Percentiles rank a stretch among this genome's conserved stretches.
Evolutionary conservation across 345 rosid genomes (phyloP).

Genomic region (Moricandia arvensis): DNA sequence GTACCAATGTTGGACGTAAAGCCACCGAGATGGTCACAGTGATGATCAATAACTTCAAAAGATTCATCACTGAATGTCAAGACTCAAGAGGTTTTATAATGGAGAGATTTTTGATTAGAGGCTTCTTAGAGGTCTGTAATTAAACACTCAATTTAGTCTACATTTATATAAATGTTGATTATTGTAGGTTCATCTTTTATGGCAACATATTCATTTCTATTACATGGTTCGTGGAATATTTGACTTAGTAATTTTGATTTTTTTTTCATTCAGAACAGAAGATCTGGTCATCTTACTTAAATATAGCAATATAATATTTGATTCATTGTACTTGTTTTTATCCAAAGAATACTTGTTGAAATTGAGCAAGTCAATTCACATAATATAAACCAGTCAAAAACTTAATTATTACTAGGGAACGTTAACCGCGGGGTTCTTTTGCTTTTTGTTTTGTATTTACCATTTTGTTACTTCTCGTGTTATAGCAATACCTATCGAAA

Average conservation of each 20-base stretch:
- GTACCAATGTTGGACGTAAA: neutral
- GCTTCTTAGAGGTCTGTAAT: neutral
- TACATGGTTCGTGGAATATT: neutral
- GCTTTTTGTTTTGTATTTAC: too few relatives aligned
- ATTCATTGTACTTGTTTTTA: neutral
- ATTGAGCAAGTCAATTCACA: neutral
- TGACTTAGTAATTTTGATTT: neutral
- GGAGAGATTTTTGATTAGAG: neutral
- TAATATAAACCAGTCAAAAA: neutral
- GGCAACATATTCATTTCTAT: neutral
- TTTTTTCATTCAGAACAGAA: neutral
- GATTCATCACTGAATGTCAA: neutral
- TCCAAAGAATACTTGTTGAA: neutral
- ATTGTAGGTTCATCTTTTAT: neutral
- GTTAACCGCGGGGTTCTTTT: too few relatives aligned
- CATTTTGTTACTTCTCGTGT: too few relatives aligned
- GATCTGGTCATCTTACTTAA: neutral
- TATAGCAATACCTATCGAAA: too few relatives aligned
- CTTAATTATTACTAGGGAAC: too few relatives aligned
- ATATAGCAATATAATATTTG: neutral
- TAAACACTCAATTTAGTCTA: neutral
- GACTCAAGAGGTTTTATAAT: neutral
- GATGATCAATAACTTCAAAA: constrained; percentile 1
- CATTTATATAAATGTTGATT: neutral
- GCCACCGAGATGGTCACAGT: neutral